Conservation (phyloP, 176 grass and related monocot species). For the Ensete ventricosum region DNA sequence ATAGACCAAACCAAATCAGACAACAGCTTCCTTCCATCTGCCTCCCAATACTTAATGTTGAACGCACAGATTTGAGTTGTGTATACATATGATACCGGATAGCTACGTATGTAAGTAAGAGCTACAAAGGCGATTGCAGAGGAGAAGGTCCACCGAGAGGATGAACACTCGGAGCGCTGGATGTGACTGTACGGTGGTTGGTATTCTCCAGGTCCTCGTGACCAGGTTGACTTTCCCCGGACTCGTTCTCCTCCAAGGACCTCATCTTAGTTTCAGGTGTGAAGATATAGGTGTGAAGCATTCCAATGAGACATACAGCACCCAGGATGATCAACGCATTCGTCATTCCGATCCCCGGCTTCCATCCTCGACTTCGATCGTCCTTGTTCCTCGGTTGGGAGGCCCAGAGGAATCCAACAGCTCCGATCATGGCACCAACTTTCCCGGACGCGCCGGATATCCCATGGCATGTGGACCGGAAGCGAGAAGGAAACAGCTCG, state of each 20-base stretch:
- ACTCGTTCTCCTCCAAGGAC: conserved; percentile 70
- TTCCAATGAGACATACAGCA: conserved; percentile 40
- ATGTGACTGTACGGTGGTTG: no score
- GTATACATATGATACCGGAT: no score
- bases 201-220: not conserved
- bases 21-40: no score
- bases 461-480: conserved; percentile 34
- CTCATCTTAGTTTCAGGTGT: conserved; percentile 59
- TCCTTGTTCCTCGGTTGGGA: conserved; percentile 17
- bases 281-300: conserved; percentile 35
- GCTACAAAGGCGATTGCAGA: no score
- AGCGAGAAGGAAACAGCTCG: conserved; percentile 35
- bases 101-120: no score
- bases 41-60: no score
- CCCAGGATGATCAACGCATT: conserved; percentile 40
- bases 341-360: conserved; percentile 42
- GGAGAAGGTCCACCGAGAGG: no score
- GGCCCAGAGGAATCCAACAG: conserved; percentile 33
- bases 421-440: conserved; percentile 28
- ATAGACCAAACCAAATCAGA: no score
- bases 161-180: no score
- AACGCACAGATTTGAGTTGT: no score
- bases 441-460: conserved; percentile 32
- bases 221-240: not conserved
- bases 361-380: not conserved